Evolutionary conservation across 75 land plant species (phyloP), one percentile per base, ranked within the genome.

Genomic region (Cunninghamia lanceolata): DNA sequence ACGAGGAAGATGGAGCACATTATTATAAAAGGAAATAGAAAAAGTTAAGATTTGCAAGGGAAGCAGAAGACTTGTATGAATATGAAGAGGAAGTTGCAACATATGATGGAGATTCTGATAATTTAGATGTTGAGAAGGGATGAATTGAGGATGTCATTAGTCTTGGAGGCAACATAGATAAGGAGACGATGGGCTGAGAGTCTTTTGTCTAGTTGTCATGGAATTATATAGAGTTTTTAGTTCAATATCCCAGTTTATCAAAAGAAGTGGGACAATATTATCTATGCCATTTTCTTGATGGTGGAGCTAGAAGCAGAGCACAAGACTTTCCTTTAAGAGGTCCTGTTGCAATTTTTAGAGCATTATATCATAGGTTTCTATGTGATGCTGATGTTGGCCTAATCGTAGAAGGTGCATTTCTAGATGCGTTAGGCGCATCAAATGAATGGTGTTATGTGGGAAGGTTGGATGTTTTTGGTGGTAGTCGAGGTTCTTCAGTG

Each of bases 381-480:
- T 98, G 99, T 89, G 99, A 98, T 88, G 99, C 99, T 14, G 99
- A 98, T 82, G 90, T 90, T 21, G 99, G 99, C 8, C 97, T 98
- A 80, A 95, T 95, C 77, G 96, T 98, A 46, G 99, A 97, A 86
- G 99, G 99, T 86, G 94, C 95, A 25, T 89, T 90, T 75, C 94
- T 94, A 84, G 99, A 95, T 91, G 99, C 95, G 75, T 47, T 95
- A 80, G 99, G 99, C 52, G 88, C 95, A 73, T 93, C 94, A 83
- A 97, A 95, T 90, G 99, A 98, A 89, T 98, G 99, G 99, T 98
- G 99, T 93, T 97, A 98, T 88, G 93, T 98, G 95, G 96, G 93
- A 75, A 92, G 98, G 73, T 89, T 98, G 85, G 99, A 98, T 93
- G 99, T 99, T 63, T 98, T 98, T 95, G 99, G 99, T 54, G 99